A percentile compares a stretch with the other conserved stretches of the same genome.
Evolutionary conservation across 73 alveolate genomes (phyloP).

Genomic region (Paramecium bursaria): DNA sequence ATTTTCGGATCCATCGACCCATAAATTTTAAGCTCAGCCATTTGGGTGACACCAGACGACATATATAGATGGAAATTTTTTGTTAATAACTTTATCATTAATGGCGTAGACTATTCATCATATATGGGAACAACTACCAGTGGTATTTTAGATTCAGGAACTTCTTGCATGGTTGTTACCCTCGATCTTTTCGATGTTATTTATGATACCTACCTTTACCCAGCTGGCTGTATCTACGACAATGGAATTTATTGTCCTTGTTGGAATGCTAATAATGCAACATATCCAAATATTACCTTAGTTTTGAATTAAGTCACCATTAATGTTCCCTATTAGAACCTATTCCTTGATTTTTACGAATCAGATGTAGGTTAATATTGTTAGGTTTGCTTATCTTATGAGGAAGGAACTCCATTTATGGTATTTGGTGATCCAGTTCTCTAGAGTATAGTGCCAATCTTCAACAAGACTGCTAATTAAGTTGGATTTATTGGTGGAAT

Average conservation of each 20-base stretch:
- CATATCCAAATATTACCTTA: constrained; percentile 18
- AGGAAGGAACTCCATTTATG: constrained; percentile 34
- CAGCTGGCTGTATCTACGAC: constrained; percentile 19
- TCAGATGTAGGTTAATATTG: constrained; percentile 12
- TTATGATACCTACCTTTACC: not conserved
- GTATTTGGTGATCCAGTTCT: constrained; percentile 56
- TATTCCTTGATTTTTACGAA: not conserved
- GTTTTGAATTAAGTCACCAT: constrained; percentile 9
- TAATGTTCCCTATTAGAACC: constrained; percentile 8
- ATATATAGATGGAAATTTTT: constrained; percentile 58
- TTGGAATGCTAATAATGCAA: not conserved
- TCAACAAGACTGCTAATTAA: constrained; percentile 20
- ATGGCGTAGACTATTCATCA: constrained; percentile 45
- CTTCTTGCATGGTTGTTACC: not conserved
- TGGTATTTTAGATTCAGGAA: constrained; percentile 57
- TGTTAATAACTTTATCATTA: not conserved
- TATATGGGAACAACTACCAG: constrained; percentile 32
- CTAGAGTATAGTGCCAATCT: constrained; percentile 10
- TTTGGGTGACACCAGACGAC: constrained; percentile 51
- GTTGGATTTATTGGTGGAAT: constrained; percentile 28
- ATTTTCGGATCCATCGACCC: constrained; percentile 24
- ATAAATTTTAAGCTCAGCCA: not conserved
- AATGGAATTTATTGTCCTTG: constrained; percentile 45
- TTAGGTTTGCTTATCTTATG: not conserved
- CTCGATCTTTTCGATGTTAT: not conserved